Base-by-base conservation (phyloP, 352 stramenopile species). In the Hyaloperonospora brassicae region DNA sequence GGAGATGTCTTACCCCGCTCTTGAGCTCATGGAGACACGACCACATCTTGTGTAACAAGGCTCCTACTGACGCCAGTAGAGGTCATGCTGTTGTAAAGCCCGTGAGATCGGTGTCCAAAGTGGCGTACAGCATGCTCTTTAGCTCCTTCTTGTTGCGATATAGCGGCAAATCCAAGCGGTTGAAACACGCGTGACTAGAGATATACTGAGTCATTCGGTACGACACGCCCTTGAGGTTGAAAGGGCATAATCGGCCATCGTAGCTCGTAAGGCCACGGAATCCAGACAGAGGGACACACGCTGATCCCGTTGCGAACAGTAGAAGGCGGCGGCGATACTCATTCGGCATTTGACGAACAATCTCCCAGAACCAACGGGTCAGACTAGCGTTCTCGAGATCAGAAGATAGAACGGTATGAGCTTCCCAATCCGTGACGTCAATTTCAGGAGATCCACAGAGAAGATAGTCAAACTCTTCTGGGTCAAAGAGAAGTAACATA, bases 371-470 rank as follows among this genome's bases (percentile, higher is more conserved):
- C 94, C 93, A 98, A 23, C 52, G 54, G 5, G 62, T 67, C 0
- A 71, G 66, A 6, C 34, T 57, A 34, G 68, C 55, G 21, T 61
- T 64, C 41, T 74, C 58, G 7, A 85, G 57, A 36, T 87, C 77
- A n/a, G 61, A 51, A 38, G 70, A 74, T 38, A 74, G 64, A 14
- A 64, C 55, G 1, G 95, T 98, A 61, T 98, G 66, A 5, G 64
- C 59, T 57, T 92, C 84, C 96, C 96, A 99, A 70, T 99, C 96
- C 10, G 92, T 81, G 30, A 98, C 93, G 43, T 98, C 87, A 55
- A 99, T 97, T 66, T 93, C 81, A 5, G 95, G 89, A 36, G 97
- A 78, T n/a, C 96, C 96, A 57, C 94, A 98, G 52, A 99, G 84
- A 22, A 98, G 62, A 25, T 97, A 79, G 59, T 98, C 94, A 5